These are phyloP conservation scores for Vachellia collinsii DNA, from an alignment of 306 rosid species.

Conservation along the genomic window DNA sequence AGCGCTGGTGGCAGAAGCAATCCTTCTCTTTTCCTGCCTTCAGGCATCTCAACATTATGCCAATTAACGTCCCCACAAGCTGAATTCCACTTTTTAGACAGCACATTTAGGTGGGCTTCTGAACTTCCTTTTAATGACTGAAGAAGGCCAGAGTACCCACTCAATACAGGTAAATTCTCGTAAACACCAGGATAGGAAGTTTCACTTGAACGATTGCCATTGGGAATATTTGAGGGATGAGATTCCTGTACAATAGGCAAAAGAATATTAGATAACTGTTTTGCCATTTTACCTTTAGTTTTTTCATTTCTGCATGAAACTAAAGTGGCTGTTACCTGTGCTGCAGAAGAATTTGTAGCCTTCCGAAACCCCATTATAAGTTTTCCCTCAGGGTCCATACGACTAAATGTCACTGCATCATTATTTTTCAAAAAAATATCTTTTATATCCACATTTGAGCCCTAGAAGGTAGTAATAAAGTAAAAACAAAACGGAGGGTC, in stretches of 20 bases:
- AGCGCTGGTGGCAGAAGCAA: conserved; percentile 64
- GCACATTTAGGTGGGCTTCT: conserved; percentile 69
- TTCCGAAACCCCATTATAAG: conserved; percentile 97
- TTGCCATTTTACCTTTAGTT: conserved; percentile 35
- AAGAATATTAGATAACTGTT: conserved; percentile 46
- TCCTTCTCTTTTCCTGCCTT: conserved; percentile 72
- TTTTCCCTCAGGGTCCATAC: conserved; percentile 99
- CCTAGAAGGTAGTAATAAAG: neutral
- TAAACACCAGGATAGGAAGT: conserved; percentile 83
- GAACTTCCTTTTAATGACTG: conserved; percentile 87
- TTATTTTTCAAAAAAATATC: neutral
- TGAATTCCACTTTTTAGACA: conserved; percentile 74
- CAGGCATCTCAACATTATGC: conserved; percentile 71
- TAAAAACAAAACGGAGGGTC: conserved; percentile 1
- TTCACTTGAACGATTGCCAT: conserved; percentile 86
- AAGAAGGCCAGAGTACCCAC: conserved; percentile 96
- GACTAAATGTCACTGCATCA: conserved; percentile 90
- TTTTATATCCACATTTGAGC: conserved; percentile 14
- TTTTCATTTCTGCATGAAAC: conserved; percentile 37
- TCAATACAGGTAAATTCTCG: conserved; percentile 88
- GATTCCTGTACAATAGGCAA: conserved; percentile 75
- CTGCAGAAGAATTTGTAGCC: conserved; percentile 71
- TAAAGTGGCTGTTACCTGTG: conserved; percentile 72
- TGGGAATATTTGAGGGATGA: conserved; percentile 73
- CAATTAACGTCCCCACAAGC: conserved; percentile 72